phyloP scores from a whole-genome alignment of 2,329 filamentous ascomycete species.

The Penicillium sumatraense region DNA sequence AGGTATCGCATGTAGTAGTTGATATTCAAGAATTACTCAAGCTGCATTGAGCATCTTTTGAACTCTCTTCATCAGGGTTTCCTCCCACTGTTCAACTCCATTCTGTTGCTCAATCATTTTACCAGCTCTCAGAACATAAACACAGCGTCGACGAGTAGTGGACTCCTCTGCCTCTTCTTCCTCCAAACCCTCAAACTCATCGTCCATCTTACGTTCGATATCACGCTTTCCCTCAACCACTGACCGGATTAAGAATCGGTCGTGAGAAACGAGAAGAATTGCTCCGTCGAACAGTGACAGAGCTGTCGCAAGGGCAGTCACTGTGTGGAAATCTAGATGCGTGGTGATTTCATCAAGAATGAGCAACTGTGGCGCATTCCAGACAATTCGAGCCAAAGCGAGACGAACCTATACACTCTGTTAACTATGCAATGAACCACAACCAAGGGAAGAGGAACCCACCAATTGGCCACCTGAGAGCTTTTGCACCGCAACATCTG shows the following conservation, averaged over 20 bases:
- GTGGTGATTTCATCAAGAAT: conserved; percentile 83
- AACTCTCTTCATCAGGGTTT: conserved; percentile 64
- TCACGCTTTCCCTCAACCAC: conserved; percentile 67
- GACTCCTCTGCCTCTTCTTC: conserved; percentile 49
- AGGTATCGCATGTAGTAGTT: no score
- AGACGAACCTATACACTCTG: conserved; percentile 51
- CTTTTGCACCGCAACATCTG: conserved; percentile 72
- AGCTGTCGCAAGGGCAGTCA: conserved; percentile 70
- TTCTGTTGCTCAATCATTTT: conserved; percentile 60
- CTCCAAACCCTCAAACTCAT: conserved; percentile 52
- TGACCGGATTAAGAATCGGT: conserved; percentile 77
- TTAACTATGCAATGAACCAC: neutral
- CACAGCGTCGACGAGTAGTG: conserved; percentile 53
- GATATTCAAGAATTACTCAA: no score
- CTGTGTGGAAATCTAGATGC: conserved; percentile 82
- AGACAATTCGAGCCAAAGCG: conserved; percentile 71
- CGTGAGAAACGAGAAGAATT: conserved; percentile 77
- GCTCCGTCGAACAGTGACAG: conserved; percentile 73
- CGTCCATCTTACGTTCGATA: conserved; percentile 43
- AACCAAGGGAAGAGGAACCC: conserved; percentile 34
- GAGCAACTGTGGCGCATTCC: conserved; percentile 70
- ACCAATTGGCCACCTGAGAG: conserved; percentile 82
- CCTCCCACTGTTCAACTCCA: conserved; percentile 70
- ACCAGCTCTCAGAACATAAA: conserved; percentile 66
- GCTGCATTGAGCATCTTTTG: conserved; percentile 45